These are phyloP conservation scores for Cytospora mali DNA, from an alignment of 2,329 filamentous ascomycete genomes.

Conservation along the genomic window DNA sequence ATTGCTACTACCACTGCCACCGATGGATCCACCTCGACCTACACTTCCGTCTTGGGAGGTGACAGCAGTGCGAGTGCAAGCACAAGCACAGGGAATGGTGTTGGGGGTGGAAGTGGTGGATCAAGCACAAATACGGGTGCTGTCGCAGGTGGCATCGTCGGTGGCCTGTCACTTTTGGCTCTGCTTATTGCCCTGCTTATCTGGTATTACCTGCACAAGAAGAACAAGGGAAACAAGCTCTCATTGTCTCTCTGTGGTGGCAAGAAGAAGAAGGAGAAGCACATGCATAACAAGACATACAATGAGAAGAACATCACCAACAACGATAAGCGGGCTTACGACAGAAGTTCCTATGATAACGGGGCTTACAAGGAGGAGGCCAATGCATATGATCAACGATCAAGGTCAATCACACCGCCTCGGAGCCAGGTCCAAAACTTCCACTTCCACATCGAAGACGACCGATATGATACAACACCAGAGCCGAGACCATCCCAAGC, in stretches of 20 bases:
- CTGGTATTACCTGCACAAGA: constrained; percentile 33
- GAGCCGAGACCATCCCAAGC: neutral
- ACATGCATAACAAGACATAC: constrained; percentile 17
- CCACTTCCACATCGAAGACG: constrained; percentile 16
- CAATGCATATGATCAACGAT: neutral
- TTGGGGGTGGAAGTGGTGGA: neutral
- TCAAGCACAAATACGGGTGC: constrained; percentile 32
- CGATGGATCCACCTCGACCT: constrained; percentile 24
- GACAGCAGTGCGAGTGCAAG: constrained; percentile 14
- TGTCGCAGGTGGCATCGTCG: constrained; percentile 38
- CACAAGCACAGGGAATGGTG: constrained; percentile 4
- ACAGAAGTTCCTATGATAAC: constrained; percentile 23
- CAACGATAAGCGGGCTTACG: constrained; percentile 24
- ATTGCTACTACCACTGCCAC: constrained; percentile 26
- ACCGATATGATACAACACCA: neutral
- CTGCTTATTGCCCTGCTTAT: constrained; percentile 32
- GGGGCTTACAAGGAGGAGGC: constrained; percentile 16
- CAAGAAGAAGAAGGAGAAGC: constrained; percentile 28
- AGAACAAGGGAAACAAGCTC: constrained; percentile 32
- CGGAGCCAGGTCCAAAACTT: constrained; percentile 16
- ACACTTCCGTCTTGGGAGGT: constrained; percentile 23
- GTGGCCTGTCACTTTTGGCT: constrained; percentile 34
- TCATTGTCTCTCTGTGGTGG: constrained; percentile 23
- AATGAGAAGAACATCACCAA: constrained; percentile 19
- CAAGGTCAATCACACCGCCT: constrained; percentile 9